These are phyloP conservation scores for Alternaria incomplexa DNA, from an alignment of 2,329 filamentous ascomycete genomes.

Conservation along the genomic window DNA sequence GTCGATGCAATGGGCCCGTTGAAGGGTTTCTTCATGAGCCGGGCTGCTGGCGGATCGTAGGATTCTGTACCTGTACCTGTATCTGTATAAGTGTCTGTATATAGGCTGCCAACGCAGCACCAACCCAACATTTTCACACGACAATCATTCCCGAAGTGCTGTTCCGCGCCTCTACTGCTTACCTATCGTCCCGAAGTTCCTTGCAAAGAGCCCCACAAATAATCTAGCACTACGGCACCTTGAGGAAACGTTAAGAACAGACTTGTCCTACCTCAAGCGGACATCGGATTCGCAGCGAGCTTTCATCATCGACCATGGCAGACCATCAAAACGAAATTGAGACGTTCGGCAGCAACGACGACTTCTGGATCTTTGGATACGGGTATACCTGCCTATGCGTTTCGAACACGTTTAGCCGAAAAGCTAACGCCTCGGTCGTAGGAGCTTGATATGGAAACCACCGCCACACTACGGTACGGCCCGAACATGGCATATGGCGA, in stretches of 20 bases:
- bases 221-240: not conserved
- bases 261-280: not conserved
- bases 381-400: slow-evolving; percentile 64
- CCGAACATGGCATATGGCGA: not conserved
- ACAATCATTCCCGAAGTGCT: not conserved
- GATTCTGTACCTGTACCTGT: slow-evolving; percentile 15
- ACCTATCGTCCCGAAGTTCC: not conserved
- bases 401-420: not conserved
- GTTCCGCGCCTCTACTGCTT: not conserved
- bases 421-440: slow-evolving; percentile 44
- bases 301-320: slow-evolving; percentile 21
- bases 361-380: slow-evolving; percentile 98
- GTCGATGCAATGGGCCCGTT: slow-evolving; percentile 77
- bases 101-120: not conserved
- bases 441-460: slow-evolving; percentile 97
- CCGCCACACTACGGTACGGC: slow-evolving; percentile 87
- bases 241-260: not conserved
- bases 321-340: slow-evolving; percentile 40
- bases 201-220: slow-evolving; percentile 1
- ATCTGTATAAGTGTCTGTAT: slow-evolving; percentile 9
- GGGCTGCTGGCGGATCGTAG: slow-evolving; percentile 54
- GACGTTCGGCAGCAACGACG: slow-evolving; percentile 54
- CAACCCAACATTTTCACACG: slow-evolving; percentile 2
- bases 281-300: not conserved
- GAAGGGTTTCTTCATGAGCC: slow-evolving; percentile 86